Evolutionary conservation across 192 early-diverging fungal genomes (phyloP).

Genomic region (Podila epicladia): DNA sequence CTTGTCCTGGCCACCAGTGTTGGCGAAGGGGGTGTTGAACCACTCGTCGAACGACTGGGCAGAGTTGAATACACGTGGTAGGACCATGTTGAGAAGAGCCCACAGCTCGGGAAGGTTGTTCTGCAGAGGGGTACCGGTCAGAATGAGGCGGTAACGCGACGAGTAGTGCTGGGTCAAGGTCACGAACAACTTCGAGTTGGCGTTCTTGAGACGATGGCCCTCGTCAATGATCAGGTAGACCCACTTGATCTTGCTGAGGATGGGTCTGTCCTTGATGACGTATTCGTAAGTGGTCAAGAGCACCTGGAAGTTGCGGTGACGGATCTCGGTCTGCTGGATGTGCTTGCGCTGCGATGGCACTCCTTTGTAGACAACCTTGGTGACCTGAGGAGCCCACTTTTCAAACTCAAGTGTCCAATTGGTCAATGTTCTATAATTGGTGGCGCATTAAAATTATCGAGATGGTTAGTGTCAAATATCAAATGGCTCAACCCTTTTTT

Average conservation of each 20-base stretch:
- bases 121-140: conserved; percentile 99
- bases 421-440: conserved; percentile 74
- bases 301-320: conserved; percentile 88
- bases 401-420: conserved; percentile 99
- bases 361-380: conserved; percentile 95
- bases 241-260: conserved; percentile 95
- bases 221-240: conserved; percentile 99
- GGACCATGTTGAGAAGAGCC: conserved; percentile 95
- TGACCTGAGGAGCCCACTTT: conserved; percentile 94
- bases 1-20: conserved; percentile 82
- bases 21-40: conserved; percentile 97
- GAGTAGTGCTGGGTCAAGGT: conserved; percentile 91
- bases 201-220: conserved; percentile 99
- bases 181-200: conserved; percentile 84
- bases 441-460: background rate
- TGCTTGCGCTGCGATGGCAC: conserved; percentile 75
- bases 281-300: conserved; percentile 98
- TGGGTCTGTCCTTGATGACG: conserved; percentile 90
- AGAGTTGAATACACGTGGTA: conserved; percentile 97
- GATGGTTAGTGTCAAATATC: background rate
- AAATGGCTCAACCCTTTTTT: too few relatives aligned
- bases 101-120: conserved; percentile 98
- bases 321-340: conserved; percentile 76
- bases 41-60: conserved; percentile 98
- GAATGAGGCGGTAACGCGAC: conserved; percentile 91